Evolutionary conservation across 768 basidiomycete species (phyloP).

Genomic region (Phlegmacium glaucopus): DNA sequence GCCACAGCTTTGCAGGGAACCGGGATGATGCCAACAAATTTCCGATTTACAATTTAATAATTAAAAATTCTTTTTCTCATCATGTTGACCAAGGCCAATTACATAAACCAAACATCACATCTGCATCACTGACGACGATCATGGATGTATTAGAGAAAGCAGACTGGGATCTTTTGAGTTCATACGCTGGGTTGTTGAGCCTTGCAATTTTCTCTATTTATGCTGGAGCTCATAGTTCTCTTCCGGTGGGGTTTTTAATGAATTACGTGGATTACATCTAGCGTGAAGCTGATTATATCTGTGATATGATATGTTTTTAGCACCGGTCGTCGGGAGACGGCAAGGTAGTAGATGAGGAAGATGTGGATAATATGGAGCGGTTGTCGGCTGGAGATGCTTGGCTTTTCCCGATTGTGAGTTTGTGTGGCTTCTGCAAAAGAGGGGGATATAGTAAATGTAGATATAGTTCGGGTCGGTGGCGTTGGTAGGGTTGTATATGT

Average conservation of each 20-base stretch:
- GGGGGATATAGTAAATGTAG: background rate
- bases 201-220: conserved; percentile 70
- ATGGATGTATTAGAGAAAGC: conserved; percentile 10
- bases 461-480: conserved; percentile 64
- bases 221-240: conserved; percentile 63
- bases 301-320: no score
- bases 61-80: no score
- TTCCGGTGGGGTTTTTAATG: conserved; percentile 43
- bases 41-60: background rate
- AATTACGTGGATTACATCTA: no score
- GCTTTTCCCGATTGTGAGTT: conserved; percentile 74
- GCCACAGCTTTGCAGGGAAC: no score
- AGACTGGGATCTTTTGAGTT: conserved; percentile 60
- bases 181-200: conserved; percentile 64
- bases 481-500: conserved; percentile 63
- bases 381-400: conserved; percentile 69
- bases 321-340: no score
- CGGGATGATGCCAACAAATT: background rate
- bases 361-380: conserved; percentile 55
- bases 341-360: conserved; percentile 46
- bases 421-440: conserved; percentile 7
- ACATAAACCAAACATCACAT: background rate
- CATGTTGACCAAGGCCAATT: no score
- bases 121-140: background rate
- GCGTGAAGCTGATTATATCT: no score